A percentile compares a stretch with the other conserved stretches of the same genome.
phyloP scores from a whole-genome alignment of 1,284 basidiomycete genomes.

The Sporisorium sorghi region DNA sequence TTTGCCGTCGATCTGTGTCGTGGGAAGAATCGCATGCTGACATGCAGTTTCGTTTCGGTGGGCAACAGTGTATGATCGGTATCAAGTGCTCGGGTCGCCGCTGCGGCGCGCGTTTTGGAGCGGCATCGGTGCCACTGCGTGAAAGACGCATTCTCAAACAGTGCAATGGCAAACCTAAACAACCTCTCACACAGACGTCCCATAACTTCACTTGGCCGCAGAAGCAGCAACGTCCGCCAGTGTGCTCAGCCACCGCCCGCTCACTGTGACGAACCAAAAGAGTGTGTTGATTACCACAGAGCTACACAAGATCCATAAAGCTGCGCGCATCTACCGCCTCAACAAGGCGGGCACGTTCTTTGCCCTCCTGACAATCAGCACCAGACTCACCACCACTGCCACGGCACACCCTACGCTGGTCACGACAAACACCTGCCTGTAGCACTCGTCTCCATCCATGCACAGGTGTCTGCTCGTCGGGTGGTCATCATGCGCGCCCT shows the following conservation, averaged over 20 bases:
- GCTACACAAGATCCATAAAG: not conserved
- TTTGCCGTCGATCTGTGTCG: no score
- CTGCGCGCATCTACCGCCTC: no score
- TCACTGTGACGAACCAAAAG: not conserved
- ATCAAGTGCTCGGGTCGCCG: slow-evolving; percentile 19
- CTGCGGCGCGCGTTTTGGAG: slow-evolving; percentile 25
- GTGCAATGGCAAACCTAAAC: not conserved
- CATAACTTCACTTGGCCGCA: no score
- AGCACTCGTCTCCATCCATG: slow-evolving; percentile 65
- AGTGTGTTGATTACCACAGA: not conserved
- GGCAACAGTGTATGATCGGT: slow-evolving; percentile 38
- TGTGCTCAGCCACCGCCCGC: not conserved
- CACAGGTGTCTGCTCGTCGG: slow-evolving; percentile 46
- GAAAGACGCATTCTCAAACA: not conserved
- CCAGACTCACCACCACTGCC: slow-evolving; percentile 51
- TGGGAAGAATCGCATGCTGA: not conserved
- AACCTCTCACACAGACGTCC: not conserved
- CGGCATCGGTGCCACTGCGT: not conserved
- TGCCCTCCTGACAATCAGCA: slow-evolving; percentile 48
- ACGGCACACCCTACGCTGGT: slow-evolving; percentile 53
- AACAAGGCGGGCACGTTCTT: slow-evolving; percentile 13
- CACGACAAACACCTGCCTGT: slow-evolving; percentile 61
- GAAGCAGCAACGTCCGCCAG: no score
- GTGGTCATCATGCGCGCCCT: slow-evolving; percentile 8
- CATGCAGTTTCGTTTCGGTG: no score